Conservation (phyloP, 352 stramenopile genomes). For the Thraustotheca clavata region DNA sequence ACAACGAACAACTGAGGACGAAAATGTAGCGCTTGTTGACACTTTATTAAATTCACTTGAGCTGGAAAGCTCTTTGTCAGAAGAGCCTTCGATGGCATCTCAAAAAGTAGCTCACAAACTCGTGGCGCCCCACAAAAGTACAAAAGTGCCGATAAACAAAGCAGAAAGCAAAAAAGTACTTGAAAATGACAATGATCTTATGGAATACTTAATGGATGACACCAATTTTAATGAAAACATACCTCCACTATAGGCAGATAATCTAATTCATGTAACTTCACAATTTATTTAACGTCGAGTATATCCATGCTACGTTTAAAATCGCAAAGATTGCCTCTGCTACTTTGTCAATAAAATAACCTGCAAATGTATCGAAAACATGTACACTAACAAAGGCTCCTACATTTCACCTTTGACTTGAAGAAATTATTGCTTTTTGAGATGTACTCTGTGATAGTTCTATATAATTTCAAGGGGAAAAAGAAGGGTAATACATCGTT, state of each 20-base stretch:
- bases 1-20: background rate
- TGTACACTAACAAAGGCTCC: background rate
- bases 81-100: background rate
- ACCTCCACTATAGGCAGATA: background rate
- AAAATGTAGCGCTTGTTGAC: background rate
- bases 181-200: constrained; percentile 23
- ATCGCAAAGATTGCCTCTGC: background rate
- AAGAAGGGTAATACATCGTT: too few species aligned
- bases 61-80: constrained; percentile 15
- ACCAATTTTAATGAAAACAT: constrained; percentile 14
- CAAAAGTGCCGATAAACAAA: background rate
- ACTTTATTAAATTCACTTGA: background rate
- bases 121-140: background rate
- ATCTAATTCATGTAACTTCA: background rate
- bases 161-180: background rate
- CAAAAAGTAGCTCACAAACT: background rate
- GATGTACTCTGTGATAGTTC: too few species aligned
- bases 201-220: constrained; percentile 23
- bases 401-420: too few species aligned
- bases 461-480: too few species aligned
- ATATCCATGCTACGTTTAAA: background rate
- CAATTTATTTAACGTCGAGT: too few species aligned
- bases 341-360: background rate
- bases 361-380: background rate
- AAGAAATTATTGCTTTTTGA: too few species aligned